These are phyloP conservation scores for Kodamaea sp. DNA, from an alignment of 1,139 yeast genomes.

Conservation along the genomic window DNA sequence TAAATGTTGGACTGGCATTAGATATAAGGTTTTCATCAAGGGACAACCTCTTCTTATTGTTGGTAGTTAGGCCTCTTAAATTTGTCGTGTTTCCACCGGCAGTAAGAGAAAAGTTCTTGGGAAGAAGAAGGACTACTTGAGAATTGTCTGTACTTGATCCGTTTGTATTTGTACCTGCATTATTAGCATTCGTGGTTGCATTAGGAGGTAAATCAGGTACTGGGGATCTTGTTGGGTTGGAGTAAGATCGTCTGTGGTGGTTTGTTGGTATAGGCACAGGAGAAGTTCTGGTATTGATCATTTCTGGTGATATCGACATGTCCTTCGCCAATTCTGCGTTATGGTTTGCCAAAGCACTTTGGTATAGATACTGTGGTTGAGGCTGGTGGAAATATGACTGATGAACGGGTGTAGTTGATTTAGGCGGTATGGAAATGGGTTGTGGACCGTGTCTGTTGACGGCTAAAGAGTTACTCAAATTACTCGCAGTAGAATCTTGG, in stretches of 20 bases:
- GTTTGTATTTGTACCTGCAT: constrained; percentile 1
- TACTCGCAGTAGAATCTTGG: neutral
- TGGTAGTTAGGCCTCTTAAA: constrained; percentile 11
- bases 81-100: constrained; percentile 13
- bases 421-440: neutral
- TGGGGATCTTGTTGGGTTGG: constrained; percentile 38
- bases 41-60: constrained; percentile 26
- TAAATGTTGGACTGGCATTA: constrained; percentile 4
- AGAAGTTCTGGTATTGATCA: constrained; percentile 8
- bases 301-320: constrained; percentile 30
- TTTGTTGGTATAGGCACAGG: constrained; percentile 6
- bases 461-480: no score
- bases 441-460: neutral
- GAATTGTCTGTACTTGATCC: constrained; percentile 15
- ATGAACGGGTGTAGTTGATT: constrained; percentile 3
- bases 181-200: neutral
- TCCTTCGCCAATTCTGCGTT: constrained; percentile 31
- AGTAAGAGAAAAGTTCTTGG: constrained; percentile 45
- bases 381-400: constrained; percentile 12
- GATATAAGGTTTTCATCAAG: constrained; percentile 28
- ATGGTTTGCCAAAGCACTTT: constrained; percentile 25
- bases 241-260: constrained; percentile 35
- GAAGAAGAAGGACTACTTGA: constrained; percentile 46
- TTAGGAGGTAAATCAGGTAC: constrained; percentile 4
- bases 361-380: constrained; percentile 15